Base-by-base conservation (phyloP, 106 monocot species). In the Dioscorea dumetorum region DNA sequence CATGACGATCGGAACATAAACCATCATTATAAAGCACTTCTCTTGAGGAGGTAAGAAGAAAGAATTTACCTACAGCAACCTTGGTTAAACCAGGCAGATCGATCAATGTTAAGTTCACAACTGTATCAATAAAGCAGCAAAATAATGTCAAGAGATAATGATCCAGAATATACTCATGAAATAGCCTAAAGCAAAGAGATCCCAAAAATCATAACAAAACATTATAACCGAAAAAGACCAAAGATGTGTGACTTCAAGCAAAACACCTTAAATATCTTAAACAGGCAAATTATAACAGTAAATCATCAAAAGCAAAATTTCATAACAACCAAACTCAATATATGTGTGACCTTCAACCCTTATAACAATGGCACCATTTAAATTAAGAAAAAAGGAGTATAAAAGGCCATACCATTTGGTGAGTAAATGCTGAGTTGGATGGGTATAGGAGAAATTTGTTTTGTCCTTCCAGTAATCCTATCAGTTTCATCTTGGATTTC, bases 351-450 rank as follows among this genome's bases (percentile, higher is more conserved):
- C 10, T 8, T 41, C 9, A 41, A 41, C 2, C 65, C 22, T 10
- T 32, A 33, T 35, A 24, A 14, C 32, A 57, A 23, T 64, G 18
- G 8, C 57, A 48, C 15, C 41, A 15, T 3, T 50, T 54, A 28
- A 68, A 19, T 17, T 18, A 52, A 35, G 57, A 48, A 65, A 49
- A 48, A 4, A 66, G 11, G 24, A 50, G 21, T 20, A 57, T 50
- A 49, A 9, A 48, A 67, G 11, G 7, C 19, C 17, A 33, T 77
- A 94, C 94, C 91, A 73, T 88, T 68, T 33, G 94, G 94, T 16
- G 94, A 94, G 62, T 90, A 91, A 70, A 94, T 94, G 74, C 94
- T 94, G 64, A 94, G 91, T 54, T 94, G 94, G 71, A 94, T 94
- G 5, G 94, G 94, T 50, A 88, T 32, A 67, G 87, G 87, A 60